These are phyloP conservation scores for Rhipidocladum racemiflorum DNA, from an alignment of 176 grass and related monocot genomes.

Conservation along the genomic window DNA sequence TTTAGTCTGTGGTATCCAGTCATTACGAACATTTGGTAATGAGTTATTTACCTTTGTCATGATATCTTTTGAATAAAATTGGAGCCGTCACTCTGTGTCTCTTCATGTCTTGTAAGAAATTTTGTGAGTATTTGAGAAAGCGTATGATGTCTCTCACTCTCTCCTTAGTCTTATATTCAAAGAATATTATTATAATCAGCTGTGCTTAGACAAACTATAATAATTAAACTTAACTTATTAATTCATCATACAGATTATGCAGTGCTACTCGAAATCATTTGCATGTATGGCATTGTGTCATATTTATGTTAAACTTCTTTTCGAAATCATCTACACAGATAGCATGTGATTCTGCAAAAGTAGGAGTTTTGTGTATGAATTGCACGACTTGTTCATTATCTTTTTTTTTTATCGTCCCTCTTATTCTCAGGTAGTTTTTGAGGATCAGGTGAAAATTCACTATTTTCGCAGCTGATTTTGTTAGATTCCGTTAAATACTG, in stretches of 20 bases:
- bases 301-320: constrained; percentile 2
- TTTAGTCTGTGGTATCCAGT: neutral
- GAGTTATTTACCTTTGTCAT: neutral
- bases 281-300: neutral
- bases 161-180: neutral
- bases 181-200: neutral
- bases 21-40: neutral
- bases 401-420: neutral
- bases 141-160: neutral
- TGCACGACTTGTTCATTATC: neutral
- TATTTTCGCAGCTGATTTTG: neutral
- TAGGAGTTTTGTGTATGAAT: neutral
- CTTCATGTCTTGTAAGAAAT: neutral
- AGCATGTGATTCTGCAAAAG: neutral
- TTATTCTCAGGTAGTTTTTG: neutral
- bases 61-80: neutral
- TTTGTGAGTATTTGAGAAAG: neutral
- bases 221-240: neutral
- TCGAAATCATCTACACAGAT: neutral
- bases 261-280: neutral
- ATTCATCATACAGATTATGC: neutral
- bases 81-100: neutral
- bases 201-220: neutral
- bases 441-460: neutral
- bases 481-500: neutral